Evolutionary conservation across 2,329 filamentous ascomycete genomes (phyloP).

Genomic region (Beauveria sp.): DNA sequence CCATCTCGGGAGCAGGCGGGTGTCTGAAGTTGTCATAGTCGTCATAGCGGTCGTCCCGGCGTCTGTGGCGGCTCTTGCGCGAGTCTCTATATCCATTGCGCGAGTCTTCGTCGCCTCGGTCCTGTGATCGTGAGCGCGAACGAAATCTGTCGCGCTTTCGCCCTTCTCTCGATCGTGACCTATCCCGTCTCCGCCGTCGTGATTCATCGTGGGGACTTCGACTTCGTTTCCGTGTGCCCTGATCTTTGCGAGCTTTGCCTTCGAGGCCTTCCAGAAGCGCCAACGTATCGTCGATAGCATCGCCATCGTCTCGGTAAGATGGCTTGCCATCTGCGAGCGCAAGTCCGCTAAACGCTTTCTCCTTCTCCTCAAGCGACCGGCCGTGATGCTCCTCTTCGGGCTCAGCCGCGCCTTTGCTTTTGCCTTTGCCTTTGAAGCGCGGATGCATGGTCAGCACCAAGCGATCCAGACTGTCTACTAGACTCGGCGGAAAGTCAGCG

Average conservation of each 20-base stretch:
- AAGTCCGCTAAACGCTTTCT: slow-evolving; percentile 83
- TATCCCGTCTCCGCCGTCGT: slow-evolving; percentile 31
- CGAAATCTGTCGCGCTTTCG: slow-evolving; percentile 26
- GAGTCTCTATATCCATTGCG: slow-evolving; percentile 26
- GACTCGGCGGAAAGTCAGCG: slow-evolving; percentile 73
- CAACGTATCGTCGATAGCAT: slow-evolving; percentile 86
- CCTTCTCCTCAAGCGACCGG: slow-evolving; percentile 59
- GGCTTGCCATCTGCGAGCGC: slow-evolving; percentile 71
- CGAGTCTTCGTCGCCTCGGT: slow-evolving; percentile 39
- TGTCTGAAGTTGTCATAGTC: slow-evolving; percentile 56
- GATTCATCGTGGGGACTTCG: slow-evolving; percentile 48
- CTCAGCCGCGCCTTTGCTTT: slow-evolving; percentile 25
- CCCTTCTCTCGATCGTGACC: slow-evolving; percentile 37
- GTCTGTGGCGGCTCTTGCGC: slow-evolving; percentile 28
- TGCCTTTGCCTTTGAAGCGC: slow-evolving; percentile 61
- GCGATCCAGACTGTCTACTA: slow-evolving; percentile 87
- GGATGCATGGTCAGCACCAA: slow-evolving; percentile 86
- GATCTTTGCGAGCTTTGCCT: slow-evolving; percentile 50
- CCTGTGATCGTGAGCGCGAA: slow-evolving; percentile 31
- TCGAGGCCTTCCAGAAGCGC: slow-evolving; percentile 84
- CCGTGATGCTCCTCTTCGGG: slow-evolving; percentile 33
- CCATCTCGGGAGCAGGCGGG: slow-evolving; percentile 65
- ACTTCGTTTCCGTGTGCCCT: slow-evolving; percentile 47
- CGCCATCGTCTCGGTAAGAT: slow-evolving; percentile 32
- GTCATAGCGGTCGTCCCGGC: slow-evolving; percentile 34